Base-by-base conservation (phyloP, 305 asterid species). In the Caryopteris hybrid region DNA sequence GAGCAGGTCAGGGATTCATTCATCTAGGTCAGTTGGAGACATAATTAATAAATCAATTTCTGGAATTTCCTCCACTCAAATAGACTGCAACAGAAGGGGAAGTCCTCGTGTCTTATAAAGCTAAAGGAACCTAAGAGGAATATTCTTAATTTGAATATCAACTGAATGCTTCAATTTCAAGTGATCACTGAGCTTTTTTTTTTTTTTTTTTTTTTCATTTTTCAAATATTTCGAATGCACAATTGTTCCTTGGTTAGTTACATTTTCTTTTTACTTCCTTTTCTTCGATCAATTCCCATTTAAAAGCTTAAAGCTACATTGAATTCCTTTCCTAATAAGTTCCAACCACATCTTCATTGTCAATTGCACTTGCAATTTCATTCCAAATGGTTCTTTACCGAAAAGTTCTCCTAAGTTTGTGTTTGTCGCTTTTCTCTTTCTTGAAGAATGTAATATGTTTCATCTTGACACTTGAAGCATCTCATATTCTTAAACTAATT, bases 91-190 rank as follows among this genome's bases (percentile, higher is more conserved):
- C 47, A 52, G 36, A 25, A 41, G 17, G 38, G 38, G 11, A 70
- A 48, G 63, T 61, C 64, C 48, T 18, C 10, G 20, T 61, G 69
- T 61, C 61, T 41, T 61, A 17, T 64, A 17, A 46, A 59, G 53
- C 36, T 34, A 61, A 51, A 48, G 4, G 60, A 70, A 31, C 64
- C 51, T 16, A 3, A 6, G 50, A 18, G 50, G 47, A 27, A 70
- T 7, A 50, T 50, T 33, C 34, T 22, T 46, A 23, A 45, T 25
- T 9, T 36, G 17, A 59, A 31, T 31, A 18, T 43, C 20, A n/a
- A 56, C 45, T 29, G 17, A 38, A 64, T n/a, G 22, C 42, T 41
- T 27, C 22, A 39, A 29, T n/a, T 53, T 41, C 45, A 53, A 61
- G 12, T 27, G 10, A 48, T 8, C 0, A 47, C 23, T 29, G 8